Base-by-base conservation (phyloP, 345 rosid genomes). In the Angophora floribunda region DNA sequence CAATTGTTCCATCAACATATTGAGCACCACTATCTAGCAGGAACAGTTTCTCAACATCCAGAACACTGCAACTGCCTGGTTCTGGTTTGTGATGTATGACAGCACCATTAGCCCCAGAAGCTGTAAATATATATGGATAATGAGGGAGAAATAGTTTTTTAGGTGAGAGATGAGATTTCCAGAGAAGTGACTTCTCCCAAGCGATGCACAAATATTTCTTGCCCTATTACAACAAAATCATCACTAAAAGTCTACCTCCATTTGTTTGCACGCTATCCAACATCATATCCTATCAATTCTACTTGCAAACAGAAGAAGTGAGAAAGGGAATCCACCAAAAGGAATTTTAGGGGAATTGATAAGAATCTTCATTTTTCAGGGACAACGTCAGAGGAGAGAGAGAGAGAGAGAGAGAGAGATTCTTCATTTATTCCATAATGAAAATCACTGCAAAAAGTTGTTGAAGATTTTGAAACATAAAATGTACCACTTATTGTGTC, bases 1-100 rank as follows among this genome's bases (percentile, higher is more conserved):
- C 99, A 79, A 99, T 97, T 87, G 98, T 97, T 91, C 99, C 99
- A 90, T 97, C 99, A 49, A 95, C 91, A 92, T 95, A 96, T 88
- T 97, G 99, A 89, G 98, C 99, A 90, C 99, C 99, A 89, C 99
- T 96, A 87, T 97, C 99, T 57, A 97, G 94, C 49, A 97, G 92
- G 89, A 96, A 96, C 49, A 96, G 93, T 82, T 97, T 96, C 52
- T 90, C 87, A 49, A 95, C 90, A 92, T 95, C 97, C 86, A 97
- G 96, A 86, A 92, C 87, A 87, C 98, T 96, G 89, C 99, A 97
- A 88, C 92, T 97, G 87, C 91, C 95, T 78, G 94, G 94, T 91
- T 97, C 98, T 78, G 98, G 96, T 90, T 92, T 96, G 91, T 97
- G 96, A 90, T 97, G 99, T 91, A 97, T 96, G 88, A 97, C 92